These are phyloP conservation scores for Teratosphaeria viscida DNA, from an alignment of 2,329 filamentous ascomycete species.

Conservation along the genomic window DNA sequence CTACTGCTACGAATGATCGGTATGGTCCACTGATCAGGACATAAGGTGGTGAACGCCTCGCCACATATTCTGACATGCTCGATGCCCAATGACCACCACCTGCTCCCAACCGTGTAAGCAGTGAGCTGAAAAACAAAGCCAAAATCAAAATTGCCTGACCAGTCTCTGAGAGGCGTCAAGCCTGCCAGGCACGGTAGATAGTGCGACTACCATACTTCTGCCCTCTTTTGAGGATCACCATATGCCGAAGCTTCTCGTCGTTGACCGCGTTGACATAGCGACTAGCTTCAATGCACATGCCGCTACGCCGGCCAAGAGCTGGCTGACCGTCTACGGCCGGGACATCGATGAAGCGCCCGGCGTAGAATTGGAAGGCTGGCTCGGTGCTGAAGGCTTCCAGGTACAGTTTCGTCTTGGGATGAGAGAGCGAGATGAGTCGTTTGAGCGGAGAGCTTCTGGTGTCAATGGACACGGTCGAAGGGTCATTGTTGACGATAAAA, in stretches of 20 bases:
- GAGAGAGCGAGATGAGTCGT: conserved; percentile 60
- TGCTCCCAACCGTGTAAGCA: background rate
- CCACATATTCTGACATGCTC: background rate
- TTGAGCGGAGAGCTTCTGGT: conserved; percentile 48
- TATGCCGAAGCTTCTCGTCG: conserved; percentile 64
- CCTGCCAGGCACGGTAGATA: conserved; percentile 78
- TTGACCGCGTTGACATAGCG: conserved; percentile 86
- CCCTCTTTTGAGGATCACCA: conserved; percentile 75
- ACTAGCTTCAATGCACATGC: conserved; percentile 87
- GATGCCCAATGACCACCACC: too few species aligned
- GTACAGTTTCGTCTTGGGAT: conserved; percentile 64
- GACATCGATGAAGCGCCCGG: conserved; percentile 73
- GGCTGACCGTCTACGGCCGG: conserved; percentile 50
- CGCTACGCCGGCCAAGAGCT: conserved; percentile 57
- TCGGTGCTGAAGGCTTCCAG: conserved; percentile 85
- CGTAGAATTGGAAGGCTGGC: conserved; percentile 96
- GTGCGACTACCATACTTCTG: conserved; percentile 70
- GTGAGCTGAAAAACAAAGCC: background rate
- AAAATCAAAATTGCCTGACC: background rate
- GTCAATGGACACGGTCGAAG: conserved; percentile 41
- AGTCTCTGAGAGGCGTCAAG: conserved; percentile 16
- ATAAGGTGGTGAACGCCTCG: background rate
- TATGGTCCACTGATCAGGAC: background rate
- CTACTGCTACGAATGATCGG: background rate
- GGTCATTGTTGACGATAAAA: conserved; percentile 64